Evolutionary conservation across 2,329 filamentous ascomycete species (phyloP), one percentile per base, ranked within the genome.

Genomic region (Ophiocordyceps australis): DNA sequence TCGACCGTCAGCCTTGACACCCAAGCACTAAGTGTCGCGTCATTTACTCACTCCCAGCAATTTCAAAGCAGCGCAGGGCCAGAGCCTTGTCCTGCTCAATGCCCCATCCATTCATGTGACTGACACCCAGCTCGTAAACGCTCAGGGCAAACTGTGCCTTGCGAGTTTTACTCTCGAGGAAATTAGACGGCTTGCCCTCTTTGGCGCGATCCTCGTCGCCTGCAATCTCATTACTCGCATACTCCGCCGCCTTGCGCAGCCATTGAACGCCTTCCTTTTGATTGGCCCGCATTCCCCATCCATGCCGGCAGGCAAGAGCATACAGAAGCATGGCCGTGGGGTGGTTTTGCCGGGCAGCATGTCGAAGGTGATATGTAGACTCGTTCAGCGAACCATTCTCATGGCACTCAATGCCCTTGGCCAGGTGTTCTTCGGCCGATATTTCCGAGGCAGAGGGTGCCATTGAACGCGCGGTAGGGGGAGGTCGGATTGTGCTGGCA

Each of bases 51-150:
- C 70, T 77, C 27, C 81, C 86, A 22, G 89, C 89, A 38, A 95
- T 93, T 49, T 98, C 89, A 45, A 94, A 98, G 46, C 89, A 98
- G 27, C 83, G 68, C 40, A 98, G 52, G 1, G 83, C 89, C 31
- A 95, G 63, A 5, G 67, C 55, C 47, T 89, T 92, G 45, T 98
- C 89, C 50, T 92, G 83, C 38, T 86, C 73, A 20, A 92, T 91
- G 11, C 89, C 89, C 89, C 89, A 98, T 5, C 89, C 89, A 40
- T 98, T 94, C 71, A 94, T 83, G 45, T 95, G 86, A 45, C 82
- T 92, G 15, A 94, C 83, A 4, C 89, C 89, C 14, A 98, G 62
- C 53, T 98, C 89, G 40, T 98, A 98, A 28, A 95, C 85, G 40
- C 83, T 89, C 23, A 95, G 62, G 1, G 86, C 89, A 47, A 95